A percentile compares a stretch with the other conserved stretches of the same genome.
Conservation (phyloP, 192 early-diverging fungal genomes). For the Coemansia sp. region DNA sequence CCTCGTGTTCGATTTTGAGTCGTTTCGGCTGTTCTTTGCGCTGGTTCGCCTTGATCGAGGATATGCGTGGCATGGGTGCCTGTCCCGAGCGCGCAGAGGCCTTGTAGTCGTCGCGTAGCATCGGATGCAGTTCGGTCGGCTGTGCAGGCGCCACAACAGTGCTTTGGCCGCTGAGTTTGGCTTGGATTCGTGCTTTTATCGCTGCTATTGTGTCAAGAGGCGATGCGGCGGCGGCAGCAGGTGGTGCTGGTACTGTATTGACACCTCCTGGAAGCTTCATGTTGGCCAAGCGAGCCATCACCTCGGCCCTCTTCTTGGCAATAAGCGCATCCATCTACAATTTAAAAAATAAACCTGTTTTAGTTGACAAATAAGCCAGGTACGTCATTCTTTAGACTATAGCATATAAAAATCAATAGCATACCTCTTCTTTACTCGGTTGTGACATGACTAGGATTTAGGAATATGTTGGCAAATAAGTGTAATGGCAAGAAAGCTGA, state of each 20-base stretch:
- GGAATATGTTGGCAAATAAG: neutral
- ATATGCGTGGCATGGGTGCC: slow-evolving; percentile 44
- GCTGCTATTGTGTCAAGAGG: slow-evolving; percentile 39
- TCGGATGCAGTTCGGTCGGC: slow-evolving; percentile 34
- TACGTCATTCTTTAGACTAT: slow-evolving; percentile 4
- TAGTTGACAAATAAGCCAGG: neutral
- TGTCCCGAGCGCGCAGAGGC: slow-evolving; percentile 16
- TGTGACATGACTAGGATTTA: neutral
- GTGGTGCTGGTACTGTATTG: neutral
- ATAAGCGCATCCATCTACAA: slow-evolving; percentile 44
- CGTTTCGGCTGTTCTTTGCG: slow-evolving; percentile 56
- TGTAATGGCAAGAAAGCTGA: too few species aligned
- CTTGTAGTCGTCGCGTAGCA: slow-evolving; percentile 51
- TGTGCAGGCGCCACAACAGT: slow-evolving; percentile 4
- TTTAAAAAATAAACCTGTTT: neutral
- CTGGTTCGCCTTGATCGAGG: slow-evolving; percentile 72
- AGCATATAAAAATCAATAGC: neutral
- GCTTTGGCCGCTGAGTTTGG: slow-evolving; percentile 18
- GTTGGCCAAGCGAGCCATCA: slow-evolving; percentile 65
- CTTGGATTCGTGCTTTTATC: slow-evolving; percentile 38
- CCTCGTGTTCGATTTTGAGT: slow-evolving; percentile 58
- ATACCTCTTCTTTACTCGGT: slow-evolving; percentile 7
- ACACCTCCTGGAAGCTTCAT: slow-evolving; percentile 45
- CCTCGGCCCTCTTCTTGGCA: slow-evolving; percentile 63
- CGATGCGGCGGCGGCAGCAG: slow-evolving; percentile 10